These are phyloP conservation scores for Alternaria sp. DNA, from an alignment of 2,329 filamentous ascomycete genomes.

Conservation along the genomic window DNA sequence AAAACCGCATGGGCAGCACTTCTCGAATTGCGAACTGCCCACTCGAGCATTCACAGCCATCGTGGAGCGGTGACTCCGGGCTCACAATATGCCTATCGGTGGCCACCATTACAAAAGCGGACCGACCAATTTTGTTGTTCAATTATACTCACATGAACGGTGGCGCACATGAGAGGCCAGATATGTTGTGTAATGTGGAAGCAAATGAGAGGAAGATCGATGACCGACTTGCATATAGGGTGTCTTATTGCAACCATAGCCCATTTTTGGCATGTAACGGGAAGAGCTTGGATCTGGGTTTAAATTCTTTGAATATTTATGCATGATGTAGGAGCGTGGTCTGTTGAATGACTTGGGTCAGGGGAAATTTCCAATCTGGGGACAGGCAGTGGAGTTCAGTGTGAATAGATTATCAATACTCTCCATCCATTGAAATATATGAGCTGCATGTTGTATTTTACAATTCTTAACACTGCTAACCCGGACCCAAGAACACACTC, in stretches of 20 bases:
- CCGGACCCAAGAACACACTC: not conserved
- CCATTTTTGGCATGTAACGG: not conserved
- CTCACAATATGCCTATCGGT: conserved; percentile 1
- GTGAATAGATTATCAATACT: conserved; percentile 7
- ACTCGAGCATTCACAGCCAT: not conserved
- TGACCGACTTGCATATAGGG: conserved; percentile 8
- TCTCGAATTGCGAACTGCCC: not conserved
- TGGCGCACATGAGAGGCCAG: not conserved
- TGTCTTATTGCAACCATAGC: conserved; percentile 3
- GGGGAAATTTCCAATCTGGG: too few species aligned
- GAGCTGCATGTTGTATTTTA: too few species aligned
- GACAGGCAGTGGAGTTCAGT: conserved; percentile 5
- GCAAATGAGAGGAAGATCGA: not conserved
- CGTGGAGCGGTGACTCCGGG: not conserved
- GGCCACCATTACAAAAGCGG: not conserved
- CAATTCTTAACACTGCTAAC: too few species aligned
- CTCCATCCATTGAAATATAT: not conserved
- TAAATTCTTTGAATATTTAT: conserved; percentile 1
- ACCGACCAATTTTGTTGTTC: conserved; percentile 8
- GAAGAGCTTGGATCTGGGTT: conserved; percentile 5
- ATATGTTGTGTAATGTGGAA: conserved; percentile 4
- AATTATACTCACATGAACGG: not conserved
- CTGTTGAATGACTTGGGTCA: conserved; percentile 1
- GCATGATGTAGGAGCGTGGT: conserved; percentile 7
- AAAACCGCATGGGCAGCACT: conserved; percentile 2